Evolutionary conservation across 495 filamentous ascomycete species (phyloP), one percentile per base, ranked within the genome.

Genomic region (Aspergillus leporis): DNA sequence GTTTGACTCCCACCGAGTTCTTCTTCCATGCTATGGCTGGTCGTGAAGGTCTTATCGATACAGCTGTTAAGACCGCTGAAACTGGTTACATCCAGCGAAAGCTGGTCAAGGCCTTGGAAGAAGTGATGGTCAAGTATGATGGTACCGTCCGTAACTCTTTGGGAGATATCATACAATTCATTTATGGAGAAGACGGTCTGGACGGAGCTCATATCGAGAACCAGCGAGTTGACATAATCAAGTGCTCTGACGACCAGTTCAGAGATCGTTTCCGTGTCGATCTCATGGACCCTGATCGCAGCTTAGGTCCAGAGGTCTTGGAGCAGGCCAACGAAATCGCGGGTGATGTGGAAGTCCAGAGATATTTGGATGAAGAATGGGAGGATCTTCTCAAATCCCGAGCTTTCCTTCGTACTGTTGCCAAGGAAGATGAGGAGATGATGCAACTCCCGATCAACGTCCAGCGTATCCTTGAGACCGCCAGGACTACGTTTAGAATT

Each of bases 21-120:
- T 99, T 96, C 81, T 99, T 99, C 83, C 94, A 99, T 78, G 94
- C 94, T 63, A 99, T 99, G 94, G 94, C 94, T 77, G 94, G 94
- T 90, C 88, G 94, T 78, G 94, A 99, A 75, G 94, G 94, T 94
- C 81, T 99, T 47, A 99, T 99, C 65, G 94, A 99, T 84, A 99
- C 94, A 21, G 94, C 94, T 65, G 94, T 99, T 70, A 99, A 99
- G 82, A 99, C 94, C 59, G 94, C 94, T 34, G 94, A 99, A 69
- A 99, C 94, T 43, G 94, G 94, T 76, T 99, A 99, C 72, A 98
- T 99, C 62, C 94, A 99, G 75, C 91, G 94, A 74, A 90, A 95
- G 75, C 82, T 99, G 38, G 94, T 99, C 68, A 99, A 99, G 74
- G 94, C 94, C 10, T 80, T 99, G 22, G 94, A 99, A 80, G 94